These are phyloP conservation scores for Penicillium goetzii DNA, from an alignment of 495 filamentous ascomycete species.

Conservation along the genomic window DNA sequence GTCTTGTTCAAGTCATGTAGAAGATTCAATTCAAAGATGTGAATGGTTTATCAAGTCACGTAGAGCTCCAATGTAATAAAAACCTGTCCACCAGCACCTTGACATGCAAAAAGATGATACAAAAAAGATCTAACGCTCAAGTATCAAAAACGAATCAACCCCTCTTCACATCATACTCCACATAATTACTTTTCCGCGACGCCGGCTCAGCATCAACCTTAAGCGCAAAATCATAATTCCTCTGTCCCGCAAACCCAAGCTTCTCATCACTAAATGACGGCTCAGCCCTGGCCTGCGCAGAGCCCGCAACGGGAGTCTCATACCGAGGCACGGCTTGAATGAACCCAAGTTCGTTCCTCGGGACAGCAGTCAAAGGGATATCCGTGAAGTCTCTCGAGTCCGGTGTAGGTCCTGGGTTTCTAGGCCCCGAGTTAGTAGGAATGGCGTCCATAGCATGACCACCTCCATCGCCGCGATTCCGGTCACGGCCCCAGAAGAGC, in stretches of 20 bases:
- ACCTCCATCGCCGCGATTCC: conserved; percentile 53
- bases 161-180: conserved; percentile 46
- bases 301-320: conserved; percentile 18
- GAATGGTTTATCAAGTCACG: neutral
- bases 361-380: conserved; percentile 38
- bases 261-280: conserved; percentile 45
- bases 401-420: neutral
- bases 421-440: conserved; percentile 12
- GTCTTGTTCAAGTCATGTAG: too few species aligned
- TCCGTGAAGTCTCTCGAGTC: conserved; percentile 35
- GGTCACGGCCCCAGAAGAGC: conserved; percentile 45
- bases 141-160: conserved; percentile 13
- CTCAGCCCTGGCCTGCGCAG: conserved; percentile 15
- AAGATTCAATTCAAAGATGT: neutral
- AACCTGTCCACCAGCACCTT: neutral
- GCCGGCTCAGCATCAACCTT: conserved; percentile 30
- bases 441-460: conserved; percentile 36
- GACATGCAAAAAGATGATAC: conserved; percentile 8
- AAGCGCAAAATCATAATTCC: conserved; percentile 33
- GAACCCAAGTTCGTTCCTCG: conserved; percentile 19
- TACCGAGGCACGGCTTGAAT: conserved; percentile 35
- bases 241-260: conserved; percentile 50
- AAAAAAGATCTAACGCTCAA: conserved; percentile 1
- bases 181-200: conserved; percentile 42
- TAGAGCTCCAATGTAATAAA: neutral